Evolutionary conservation across 139 green algal species (phyloP).

Genomic region (Zygnema cylindricum): DNA sequence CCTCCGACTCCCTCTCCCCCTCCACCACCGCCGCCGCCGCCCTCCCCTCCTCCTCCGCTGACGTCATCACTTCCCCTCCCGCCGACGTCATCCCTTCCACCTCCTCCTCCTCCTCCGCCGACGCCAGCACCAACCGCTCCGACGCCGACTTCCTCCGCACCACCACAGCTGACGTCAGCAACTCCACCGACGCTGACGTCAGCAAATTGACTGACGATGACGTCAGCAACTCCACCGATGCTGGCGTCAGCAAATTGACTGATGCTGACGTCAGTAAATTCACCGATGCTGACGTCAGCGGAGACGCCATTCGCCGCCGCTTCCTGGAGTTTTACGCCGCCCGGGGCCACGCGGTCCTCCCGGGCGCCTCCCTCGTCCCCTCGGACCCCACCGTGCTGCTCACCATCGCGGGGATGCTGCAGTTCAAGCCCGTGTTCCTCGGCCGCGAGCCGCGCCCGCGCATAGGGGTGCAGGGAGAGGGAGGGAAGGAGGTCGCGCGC

Average conservation of each 20-base stretch:
- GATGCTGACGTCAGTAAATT: not conserved
- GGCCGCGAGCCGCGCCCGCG: constrained; percentile 69
- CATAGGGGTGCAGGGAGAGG: not conserved
- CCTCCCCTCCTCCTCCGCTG: too few species aligned
- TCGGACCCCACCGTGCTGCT: constrained; percentile 90
- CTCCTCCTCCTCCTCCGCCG: not conserved
- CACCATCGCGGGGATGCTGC: constrained; percentile 87
- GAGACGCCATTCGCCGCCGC: constrained; percentile 72
- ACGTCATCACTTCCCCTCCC: too few species aligned
- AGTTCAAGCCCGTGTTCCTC: constrained; percentile 97
- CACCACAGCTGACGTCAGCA: not conserved
- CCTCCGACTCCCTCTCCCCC: too few species aligned
- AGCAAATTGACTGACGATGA: constrained; percentile 12
- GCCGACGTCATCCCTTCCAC: too few species aligned
- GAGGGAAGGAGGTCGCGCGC: constrained; percentile 39
- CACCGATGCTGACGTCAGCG: not conserved
- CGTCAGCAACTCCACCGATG: too few species aligned
- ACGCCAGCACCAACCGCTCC: not conserved
- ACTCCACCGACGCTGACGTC: not conserved
- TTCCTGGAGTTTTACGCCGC: constrained; percentile 90
- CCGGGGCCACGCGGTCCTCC: constrained; percentile 77
- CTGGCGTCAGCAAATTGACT: too few species aligned
- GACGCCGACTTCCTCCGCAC: not conserved
- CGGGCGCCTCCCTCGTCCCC: constrained; percentile 80
- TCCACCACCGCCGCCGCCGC: too few species aligned